phyloP scores from a whole-genome alignment of 225 moss, liverwort and hornwort genomes.

The Antitrichia curtipendula region DNA sequence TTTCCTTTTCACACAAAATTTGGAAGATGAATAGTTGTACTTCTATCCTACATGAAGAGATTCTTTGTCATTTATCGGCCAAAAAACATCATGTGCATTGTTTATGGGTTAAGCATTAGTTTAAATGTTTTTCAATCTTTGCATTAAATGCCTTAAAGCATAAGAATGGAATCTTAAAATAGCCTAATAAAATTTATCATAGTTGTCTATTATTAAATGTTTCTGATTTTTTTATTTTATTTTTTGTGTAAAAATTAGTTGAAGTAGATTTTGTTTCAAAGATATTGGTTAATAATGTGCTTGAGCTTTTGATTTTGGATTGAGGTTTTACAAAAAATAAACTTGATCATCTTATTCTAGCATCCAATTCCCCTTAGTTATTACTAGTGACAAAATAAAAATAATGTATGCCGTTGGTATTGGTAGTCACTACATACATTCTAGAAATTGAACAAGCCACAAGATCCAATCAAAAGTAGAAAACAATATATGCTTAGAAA shows the following conservation, averaged over 20 bases:
- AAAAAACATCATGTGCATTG: no score
- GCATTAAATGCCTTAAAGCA: background rate
- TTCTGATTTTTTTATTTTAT: rapidly evolving
- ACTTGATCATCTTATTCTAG: background rate
- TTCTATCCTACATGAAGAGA: no score
- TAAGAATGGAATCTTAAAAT: no score
- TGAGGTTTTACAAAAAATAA: background rate
- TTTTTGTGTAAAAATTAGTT: background rate
- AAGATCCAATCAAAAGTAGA: background rate
- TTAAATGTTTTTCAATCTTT: background rate
- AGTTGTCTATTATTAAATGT: background rate
- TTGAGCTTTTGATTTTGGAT: background rate
- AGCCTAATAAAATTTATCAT: background rate
- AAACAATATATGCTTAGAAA: background rate
- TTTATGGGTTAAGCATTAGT: rapidly evolving
- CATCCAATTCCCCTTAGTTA: background rate
- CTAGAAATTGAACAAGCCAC: background rate
- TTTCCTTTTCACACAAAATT: no score
- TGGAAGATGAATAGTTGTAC: no score
- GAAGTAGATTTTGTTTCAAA: background rate
- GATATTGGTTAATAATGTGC: rapidly evolving
- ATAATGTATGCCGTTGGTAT: background rate
- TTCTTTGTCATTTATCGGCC: no score
- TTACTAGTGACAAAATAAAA: background rate
- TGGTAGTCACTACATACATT: background rate